A percentile compares a stretch with the other conserved stretches of the same genome.
phyloP scores from a whole-genome alignment of 176 grass and related monocot genomes.

The barley (Hordeum vulgare) region DNA sequence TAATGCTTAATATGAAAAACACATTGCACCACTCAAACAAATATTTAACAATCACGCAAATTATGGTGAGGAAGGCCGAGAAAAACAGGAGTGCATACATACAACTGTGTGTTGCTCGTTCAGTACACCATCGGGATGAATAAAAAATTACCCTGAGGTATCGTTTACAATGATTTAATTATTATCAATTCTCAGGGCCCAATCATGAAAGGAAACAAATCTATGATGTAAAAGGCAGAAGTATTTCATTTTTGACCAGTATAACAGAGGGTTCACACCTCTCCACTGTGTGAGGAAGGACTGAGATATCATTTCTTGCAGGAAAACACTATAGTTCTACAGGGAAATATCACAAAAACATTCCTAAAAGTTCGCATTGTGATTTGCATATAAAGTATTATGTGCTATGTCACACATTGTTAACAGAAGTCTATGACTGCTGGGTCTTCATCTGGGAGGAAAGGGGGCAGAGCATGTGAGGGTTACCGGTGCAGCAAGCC shows the following conservation, averaged over 20 bases:
- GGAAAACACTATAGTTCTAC: not conserved
- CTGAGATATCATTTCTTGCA: not conserved
- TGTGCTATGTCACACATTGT: too few relatives aligned
- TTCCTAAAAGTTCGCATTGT: too few relatives aligned
- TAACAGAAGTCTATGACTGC: too few relatives aligned
- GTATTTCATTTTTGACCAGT: not conserved
- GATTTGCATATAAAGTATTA: too few relatives aligned
- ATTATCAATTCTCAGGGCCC: not conserved
- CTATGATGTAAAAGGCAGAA: not conserved
- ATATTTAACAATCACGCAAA: not conserved
- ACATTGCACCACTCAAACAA: not conserved
- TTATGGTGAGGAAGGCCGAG: not conserved
- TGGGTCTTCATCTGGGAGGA: too few relatives aligned
- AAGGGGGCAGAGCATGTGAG: too few relatives aligned
- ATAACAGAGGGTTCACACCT: not conserved
- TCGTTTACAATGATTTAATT: conserved; percentile 24
- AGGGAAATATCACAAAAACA: too few relatives aligned
- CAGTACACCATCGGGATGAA: conserved; percentile 75
- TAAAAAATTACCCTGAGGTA: conserved; percentile 79
- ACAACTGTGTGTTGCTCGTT: conserved; percentile 73
- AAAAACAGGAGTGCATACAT: conserved; percentile 36
- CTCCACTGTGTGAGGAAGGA: too few relatives aligned
- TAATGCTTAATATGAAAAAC: not conserved
- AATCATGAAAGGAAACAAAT: not conserved
- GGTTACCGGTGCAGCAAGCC: too few relatives aligned